Base-by-base conservation (phyloP, 1,284 basidiomycete genomes). In the Amylostereum areolatum region DNA sequence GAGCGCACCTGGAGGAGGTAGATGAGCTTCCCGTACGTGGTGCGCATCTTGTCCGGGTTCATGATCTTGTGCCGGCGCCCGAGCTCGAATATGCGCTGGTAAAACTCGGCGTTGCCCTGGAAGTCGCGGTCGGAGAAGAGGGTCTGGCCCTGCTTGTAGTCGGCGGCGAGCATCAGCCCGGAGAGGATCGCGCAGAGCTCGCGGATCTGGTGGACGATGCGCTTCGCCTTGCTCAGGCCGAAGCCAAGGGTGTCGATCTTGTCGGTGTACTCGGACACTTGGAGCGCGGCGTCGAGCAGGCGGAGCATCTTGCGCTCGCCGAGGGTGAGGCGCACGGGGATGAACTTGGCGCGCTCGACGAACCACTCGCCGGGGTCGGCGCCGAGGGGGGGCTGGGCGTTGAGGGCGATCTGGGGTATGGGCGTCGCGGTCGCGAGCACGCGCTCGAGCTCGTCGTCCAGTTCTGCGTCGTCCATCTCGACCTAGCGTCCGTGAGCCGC, bases 31-130 rank as follows among this genome's bases (percentile, higher is more conserved):
- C 89, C 88, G 55, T 91, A 91, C 3, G 86, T 90, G 18, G 84
- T 81, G n/a, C 89, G 76, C 88, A 91, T 90, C 60, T 74, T 89
- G 61, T 90, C 87, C 0, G 87, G 85, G 58, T 89, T 90, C 83
- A 85, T 89, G 59, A 90, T 89, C 63, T 91, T 91, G 61, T 90
- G 85, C 48, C 89, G 73, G 49, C 88, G 71, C n/a, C 87, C 86
- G 33, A 90, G 72, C 66, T 89, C 85, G 55, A 89, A 89, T 24
- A 89, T 75, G 18, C 72, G 65, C 59, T 88, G 85, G 59, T 85
- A 91, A 59, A 90, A 91, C 3, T 81, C 79, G 29, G 78, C 78
- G 58, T 91, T 90, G 3, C 77, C 72, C 53, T 83, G 71, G 60
- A 90, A 91, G 63, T 91, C 86, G 24, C 85, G 77, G 55, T 87